Percentiles rank a stretch among this genome's conserved stretches.
These are phyloP conservation scores for Melastoma malabathricum DNA, from an alignment of 345 rosid species.

Conservation along the genomic window DNA sequence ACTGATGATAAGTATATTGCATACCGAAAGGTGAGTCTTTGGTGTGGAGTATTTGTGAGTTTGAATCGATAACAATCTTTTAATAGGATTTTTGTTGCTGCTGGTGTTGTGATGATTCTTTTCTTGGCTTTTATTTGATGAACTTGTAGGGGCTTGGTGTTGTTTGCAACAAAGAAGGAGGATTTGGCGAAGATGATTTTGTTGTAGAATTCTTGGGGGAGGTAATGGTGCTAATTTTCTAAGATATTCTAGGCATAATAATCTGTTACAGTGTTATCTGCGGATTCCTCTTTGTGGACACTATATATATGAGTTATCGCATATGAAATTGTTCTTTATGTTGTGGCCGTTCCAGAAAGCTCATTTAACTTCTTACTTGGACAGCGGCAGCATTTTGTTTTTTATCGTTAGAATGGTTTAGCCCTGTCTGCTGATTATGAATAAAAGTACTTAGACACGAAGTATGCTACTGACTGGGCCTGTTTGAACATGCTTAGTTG, in stretches of 20 bases:
- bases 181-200: constrained; percentile 90
- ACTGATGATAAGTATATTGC: constrained; percentile 92
- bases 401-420: too few relatives aligned
- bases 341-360: not conserved
- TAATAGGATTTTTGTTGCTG: not conserved
- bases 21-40: constrained; percentile 70
- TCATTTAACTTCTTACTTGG: too few relatives aligned
- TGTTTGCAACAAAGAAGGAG: constrained; percentile 91
- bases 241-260: too few relatives aligned
- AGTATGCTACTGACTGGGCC: too few relatives aligned
- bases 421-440: too few relatives aligned
- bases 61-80: not conserved
- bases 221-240: constrained; percentile 33
- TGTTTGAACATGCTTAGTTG: too few relatives aligned
- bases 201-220: constrained; percentile 99
- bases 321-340: too few relatives aligned
- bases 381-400: too few relatives aligned
- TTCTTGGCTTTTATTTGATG: constrained; percentile 10
- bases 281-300: too few relatives aligned
- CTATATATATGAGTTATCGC: too few relatives aligned
- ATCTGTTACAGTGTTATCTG: too few relatives aligned
- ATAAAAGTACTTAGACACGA: too few relatives aligned
- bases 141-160: constrained; percentile 86
- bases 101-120: constrained; percentile 6
- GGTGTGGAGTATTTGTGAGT: constrained; percentile 1